phyloP scores from a whole-genome alignment of 2,329 filamentous ascomycete genomes.

The Pseudocercospora cruenta region DNA sequence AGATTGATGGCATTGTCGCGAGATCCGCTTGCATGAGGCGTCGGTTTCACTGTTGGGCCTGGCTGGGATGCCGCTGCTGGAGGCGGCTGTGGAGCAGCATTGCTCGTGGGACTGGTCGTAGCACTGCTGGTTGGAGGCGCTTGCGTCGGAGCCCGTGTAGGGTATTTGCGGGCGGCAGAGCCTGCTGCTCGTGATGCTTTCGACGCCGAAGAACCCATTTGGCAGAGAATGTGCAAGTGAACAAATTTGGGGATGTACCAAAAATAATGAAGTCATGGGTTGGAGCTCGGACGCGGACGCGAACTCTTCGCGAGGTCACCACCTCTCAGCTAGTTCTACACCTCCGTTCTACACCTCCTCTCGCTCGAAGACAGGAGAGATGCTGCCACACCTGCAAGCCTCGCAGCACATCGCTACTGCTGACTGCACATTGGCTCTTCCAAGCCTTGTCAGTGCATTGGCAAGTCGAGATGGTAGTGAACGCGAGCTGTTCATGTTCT shows the following conservation, averaged over 20 bases:
- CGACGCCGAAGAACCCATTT: conserved; percentile 62
- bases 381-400: neutral
- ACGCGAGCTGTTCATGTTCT: neutral
- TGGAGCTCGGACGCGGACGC: neutral
- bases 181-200: conserved; percentile 58
- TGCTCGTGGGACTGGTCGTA: conserved; percentile 32
- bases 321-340: neutral
- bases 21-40: conserved; percentile 42
- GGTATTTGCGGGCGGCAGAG: conserved; percentile 59
- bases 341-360: neutral
- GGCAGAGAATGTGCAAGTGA: neutral
- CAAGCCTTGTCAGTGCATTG: neutral
- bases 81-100: conserved; percentile 30
- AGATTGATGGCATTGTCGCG: conserved; percentile 58
- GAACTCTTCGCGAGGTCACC: neutral
- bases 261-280: conserved; percentile 14
- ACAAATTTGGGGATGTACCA: too few species aligned
- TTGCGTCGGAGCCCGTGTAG: conserved; percentile 44
- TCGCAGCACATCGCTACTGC: neutral
- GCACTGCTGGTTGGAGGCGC: conserved; percentile 34
- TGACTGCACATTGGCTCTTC: neutral
- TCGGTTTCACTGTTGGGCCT: conserved; percentile 48
- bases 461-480: neutral
- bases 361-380: neutral
- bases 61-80: conserved; percentile 37